Evolutionary conservation across 2,329 filamentous ascomycete species (phyloP).

Genomic region (Penicillium brevicompactum): DNA sequence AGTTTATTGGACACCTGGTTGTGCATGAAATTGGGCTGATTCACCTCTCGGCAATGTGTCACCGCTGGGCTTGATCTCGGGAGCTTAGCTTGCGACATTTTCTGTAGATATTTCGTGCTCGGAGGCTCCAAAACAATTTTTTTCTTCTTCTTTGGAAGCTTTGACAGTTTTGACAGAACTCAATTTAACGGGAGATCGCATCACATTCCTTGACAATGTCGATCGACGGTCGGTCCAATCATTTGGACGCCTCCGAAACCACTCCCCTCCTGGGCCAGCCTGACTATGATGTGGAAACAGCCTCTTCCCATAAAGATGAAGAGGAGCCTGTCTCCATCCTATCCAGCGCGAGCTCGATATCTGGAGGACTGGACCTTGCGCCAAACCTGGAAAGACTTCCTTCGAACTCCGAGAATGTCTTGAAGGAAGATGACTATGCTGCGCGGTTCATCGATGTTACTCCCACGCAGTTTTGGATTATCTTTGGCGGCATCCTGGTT

Average conservation of each 20-base stretch:
- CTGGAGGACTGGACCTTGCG: slow-evolving; percentile 30
- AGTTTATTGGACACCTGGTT: background rate
- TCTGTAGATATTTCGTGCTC: background rate
- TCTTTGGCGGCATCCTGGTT: slow-evolving; percentile 62
- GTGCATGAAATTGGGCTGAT: background rate
- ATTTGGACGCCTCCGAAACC: slow-evolving; percentile 13
- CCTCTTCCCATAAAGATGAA: slow-evolving; percentile 16
- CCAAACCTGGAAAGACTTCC: slow-evolving; percentile 26
- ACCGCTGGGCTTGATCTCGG: background rate
- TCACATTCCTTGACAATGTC: background rate
- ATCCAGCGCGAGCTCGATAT: slow-evolving; percentile 30
- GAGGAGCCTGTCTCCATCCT: slow-evolving; percentile 19
- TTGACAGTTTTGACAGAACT: background rate
- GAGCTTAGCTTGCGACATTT: background rate
- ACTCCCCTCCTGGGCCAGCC: slow-evolving; percentile 17
- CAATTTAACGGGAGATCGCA: background rate
- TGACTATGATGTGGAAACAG: slow-evolving; percentile 9
- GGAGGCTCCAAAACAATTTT: background rate
- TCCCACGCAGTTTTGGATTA: slow-evolving; percentile 59
- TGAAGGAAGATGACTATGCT: slow-evolving; percentile 25
- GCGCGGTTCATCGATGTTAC: slow-evolving; percentile 42
- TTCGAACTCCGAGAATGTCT: slow-evolving; percentile 14
- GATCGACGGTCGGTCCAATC: background rate
- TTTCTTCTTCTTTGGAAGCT: background rate
- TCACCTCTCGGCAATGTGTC: background rate